Base-by-base conservation (phyloP, 23 red algal genomes). In the Chondrus crispus region DNA sequence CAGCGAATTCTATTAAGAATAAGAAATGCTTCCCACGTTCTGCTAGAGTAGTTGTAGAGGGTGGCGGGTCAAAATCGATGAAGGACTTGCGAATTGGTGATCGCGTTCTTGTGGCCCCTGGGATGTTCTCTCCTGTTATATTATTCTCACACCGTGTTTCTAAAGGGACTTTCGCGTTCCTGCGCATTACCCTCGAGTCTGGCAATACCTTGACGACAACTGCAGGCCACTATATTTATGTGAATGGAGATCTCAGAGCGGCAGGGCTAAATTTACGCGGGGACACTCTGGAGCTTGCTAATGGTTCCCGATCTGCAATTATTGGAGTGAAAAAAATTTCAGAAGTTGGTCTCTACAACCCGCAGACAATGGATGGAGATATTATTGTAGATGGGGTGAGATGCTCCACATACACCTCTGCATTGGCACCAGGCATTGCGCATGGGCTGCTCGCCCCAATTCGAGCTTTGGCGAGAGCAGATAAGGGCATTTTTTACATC, bases 21-120 rank as follows among this genome's bases (percentile, higher is more conserved):
- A n/a, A n/a, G n/a, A n/a, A n/a, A n/a, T 95, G 93, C 85, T 95
- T 95, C 93, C 93, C 93, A 30, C 85, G 71, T 38, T 64, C 74
- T 22, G 93, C 93, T 39, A 90, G 77, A 42, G 85, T 95, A 11
- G 85, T 83, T 39, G 85, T 95, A n/a, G 77, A 95, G 20, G 76
- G 91, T 62, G 93, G 93, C 16, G 51, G 60, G 6, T 42, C 47
- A 24, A 12, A 20, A n/a, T 32, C 60, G 19, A 81, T 81, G 76
- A n/a, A 22, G 3, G 47, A 54, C 51, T 38, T 85, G 19, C 49
- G 16, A 32, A 14, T 62, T 35, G 81, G 81, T 35, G 81, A 85
- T 33, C 20, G 38, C 19, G 30, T 85, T 3, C 47, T 58, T 24
- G 81, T 85, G 16, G 19, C 30, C 10, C 81, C 81, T 6, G 52